Evolutionary conservation across 768 basidiomycete species (phyloP).

Genomic region (Boletellus ananas): DNA sequence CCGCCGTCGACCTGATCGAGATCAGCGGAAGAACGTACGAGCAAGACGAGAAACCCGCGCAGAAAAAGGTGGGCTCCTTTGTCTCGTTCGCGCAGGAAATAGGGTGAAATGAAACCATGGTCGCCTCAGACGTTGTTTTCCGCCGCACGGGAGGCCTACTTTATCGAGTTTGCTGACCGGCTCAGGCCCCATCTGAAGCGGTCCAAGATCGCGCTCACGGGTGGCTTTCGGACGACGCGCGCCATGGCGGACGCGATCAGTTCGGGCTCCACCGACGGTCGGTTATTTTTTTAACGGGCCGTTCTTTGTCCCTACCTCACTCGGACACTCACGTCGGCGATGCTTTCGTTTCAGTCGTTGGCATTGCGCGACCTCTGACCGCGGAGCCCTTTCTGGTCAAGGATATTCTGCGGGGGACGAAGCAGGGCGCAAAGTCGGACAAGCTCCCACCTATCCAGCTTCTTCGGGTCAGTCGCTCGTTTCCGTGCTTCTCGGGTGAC

Average conservation of each 20-base stretch:
- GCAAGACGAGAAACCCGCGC: not conserved
- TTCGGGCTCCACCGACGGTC: slow-evolving; percentile 24
- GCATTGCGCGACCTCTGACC: slow-evolving; percentile 28
- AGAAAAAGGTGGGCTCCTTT: slow-evolving; percentile 9
- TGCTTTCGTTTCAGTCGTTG: slow-evolving; percentile 19
- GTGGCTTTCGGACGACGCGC: slow-evolving; percentile 27
- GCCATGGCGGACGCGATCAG: slow-evolving; percentile 30
- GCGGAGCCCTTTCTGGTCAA: slow-evolving; percentile 30
- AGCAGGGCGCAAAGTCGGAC: slow-evolving; percentile 21
- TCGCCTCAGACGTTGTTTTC: slow-evolving; percentile 10
- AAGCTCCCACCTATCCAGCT: slow-evolving; percentile 38
- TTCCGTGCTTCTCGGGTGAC: not conserved
- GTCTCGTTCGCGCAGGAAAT: not conserved
- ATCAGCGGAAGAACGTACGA: slow-evolving; percentile 40
- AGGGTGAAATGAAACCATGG: too few relatives aligned
- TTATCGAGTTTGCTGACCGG: slow-evolving; percentile 29
- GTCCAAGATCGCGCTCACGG: slow-evolving; percentile 29
- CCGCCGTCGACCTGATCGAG: slow-evolving; percentile 39
- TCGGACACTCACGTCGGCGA: not conserved
- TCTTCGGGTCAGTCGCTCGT: slow-evolving; percentile 20
- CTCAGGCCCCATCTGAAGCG: slow-evolving; percentile 22
- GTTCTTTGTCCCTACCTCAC: too few relatives aligned
- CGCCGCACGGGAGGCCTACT: slow-evolving; percentile 26
- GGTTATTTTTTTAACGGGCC: slow-evolving; percentile 1
- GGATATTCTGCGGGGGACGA: slow-evolving; percentile 26